phyloP scores from a whole-genome alignment of 352 stramenopile species.

The Thraustochytrium sp. region DNA sequence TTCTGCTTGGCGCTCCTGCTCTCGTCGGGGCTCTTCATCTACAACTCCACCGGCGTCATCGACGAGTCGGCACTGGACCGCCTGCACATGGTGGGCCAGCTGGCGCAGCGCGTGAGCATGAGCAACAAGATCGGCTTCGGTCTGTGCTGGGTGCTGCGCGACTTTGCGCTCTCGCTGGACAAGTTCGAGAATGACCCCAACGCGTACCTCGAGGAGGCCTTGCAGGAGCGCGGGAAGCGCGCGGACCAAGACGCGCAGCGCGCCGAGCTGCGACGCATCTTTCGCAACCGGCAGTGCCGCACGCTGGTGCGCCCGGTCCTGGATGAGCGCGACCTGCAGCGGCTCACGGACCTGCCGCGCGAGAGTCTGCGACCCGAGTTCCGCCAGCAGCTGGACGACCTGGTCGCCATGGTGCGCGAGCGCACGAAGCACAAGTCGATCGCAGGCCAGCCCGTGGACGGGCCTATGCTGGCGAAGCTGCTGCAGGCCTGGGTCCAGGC shows the following conservation, averaged over 20 bases:
- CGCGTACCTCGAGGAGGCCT: slow-evolving; percentile 76
- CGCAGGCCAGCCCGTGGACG: slow-evolving; percentile 72
- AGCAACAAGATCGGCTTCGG: slow-evolving; percentile 74
- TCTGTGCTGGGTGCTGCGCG: slow-evolving; percentile 79
- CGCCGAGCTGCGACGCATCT: slow-evolving; percentile 67
- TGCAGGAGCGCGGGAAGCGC: slow-evolving; percentile 64
- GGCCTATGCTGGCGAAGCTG: slow-evolving; percentile 74
- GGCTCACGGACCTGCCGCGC: slow-evolving; percentile 64
- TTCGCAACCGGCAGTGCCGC: slow-evolving; percentile 72
- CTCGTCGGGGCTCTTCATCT: slow-evolving; percentile 73
- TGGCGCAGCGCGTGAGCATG: slow-evolving; percentile 73
- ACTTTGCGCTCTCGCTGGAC: slow-evolving; percentile 76
- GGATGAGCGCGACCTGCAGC: slow-evolving; percentile 70
- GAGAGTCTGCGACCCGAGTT: slow-evolving; percentile 73
- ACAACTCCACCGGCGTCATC: slow-evolving; percentile 80
- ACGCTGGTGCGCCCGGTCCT: slow-evolving; percentile 76
- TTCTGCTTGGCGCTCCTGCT: slow-evolving; percentile 76
- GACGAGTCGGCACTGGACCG: slow-evolving; percentile 78
- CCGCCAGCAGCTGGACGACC: slow-evolving; percentile 61
- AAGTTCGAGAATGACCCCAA: slow-evolving; percentile 75
- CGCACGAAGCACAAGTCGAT: slow-evolving; percentile 73
- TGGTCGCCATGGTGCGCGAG: slow-evolving; percentile 65
- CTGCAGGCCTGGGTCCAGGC: slow-evolving; percentile 71
- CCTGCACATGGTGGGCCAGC: slow-evolving; percentile 77
- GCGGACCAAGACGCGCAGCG: slow-evolving; percentile 69